Conservation (phyloP, 257 asterid species). For the Apocynum venetum region DNA sequence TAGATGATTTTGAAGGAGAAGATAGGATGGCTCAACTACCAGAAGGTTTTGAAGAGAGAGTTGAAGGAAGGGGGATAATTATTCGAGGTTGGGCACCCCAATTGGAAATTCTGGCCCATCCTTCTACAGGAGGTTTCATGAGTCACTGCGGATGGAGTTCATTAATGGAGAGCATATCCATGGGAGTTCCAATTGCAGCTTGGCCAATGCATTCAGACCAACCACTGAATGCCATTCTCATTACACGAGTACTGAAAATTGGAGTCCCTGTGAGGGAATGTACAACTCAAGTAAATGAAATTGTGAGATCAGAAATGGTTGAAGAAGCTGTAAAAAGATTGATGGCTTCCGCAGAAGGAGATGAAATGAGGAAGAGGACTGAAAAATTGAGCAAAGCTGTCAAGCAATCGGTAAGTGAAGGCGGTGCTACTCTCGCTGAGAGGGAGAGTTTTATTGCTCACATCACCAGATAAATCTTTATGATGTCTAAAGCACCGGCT, state of each 20-base stretch:
- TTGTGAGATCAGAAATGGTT: constrained; percentile 18
- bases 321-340: constrained; percentile 29
- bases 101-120: too few species aligned
- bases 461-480: constrained; percentile 13
- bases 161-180: too few species aligned
- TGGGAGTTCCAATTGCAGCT: constrained; percentile 11
- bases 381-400: constrained; percentile 21
- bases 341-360: constrained; percentile 42
- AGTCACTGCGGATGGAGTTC: too few species aligned
- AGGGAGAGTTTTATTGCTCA: constrained; percentile 26
- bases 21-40: too few species aligned
- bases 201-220: constrained; percentile 36
- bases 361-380: constrained; percentile 30
- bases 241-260: constrained; percentile 24
- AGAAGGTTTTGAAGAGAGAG: too few species aligned
- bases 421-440: constrained; percentile 16
- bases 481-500: too few species aligned
- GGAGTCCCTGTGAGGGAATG: constrained; percentile 43
- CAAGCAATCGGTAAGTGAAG: neutral
- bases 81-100: too few species aligned
- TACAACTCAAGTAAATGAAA: constrained; percentile 14
- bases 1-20: too few species aligned
- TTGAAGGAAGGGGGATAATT: too few species aligned
- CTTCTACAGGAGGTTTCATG: too few species aligned
- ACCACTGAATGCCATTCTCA: constrained; percentile 10